These are phyloP conservation scores for Sporisorium scitamineum DNA, from an alignment of 1,284 basidiomycete genomes.

Conservation along the genomic window DNA sequence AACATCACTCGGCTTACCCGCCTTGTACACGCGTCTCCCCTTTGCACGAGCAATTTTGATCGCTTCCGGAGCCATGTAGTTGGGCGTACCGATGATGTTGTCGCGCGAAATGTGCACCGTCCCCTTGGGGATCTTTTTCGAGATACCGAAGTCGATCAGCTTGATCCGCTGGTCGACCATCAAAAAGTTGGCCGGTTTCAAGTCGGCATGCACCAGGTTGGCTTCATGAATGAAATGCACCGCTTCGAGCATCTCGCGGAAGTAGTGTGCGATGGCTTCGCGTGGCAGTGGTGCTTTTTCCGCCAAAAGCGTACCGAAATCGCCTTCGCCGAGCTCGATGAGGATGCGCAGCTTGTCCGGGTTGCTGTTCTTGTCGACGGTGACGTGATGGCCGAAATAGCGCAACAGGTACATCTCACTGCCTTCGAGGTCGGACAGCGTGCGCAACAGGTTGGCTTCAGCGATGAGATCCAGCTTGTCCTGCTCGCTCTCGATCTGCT, in stretches of 20 bases:
- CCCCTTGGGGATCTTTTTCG: conserved; percentile 78
- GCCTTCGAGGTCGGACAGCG: conserved; percentile 55
- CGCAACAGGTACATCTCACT: conserved; percentile 64
- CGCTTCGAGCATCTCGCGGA: conserved; percentile 67
- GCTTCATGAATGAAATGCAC: conserved; percentile 68
- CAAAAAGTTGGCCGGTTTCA: conserved; percentile 75
- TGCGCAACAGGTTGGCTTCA: conserved; percentile 64
- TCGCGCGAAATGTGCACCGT: conserved; percentile 69
- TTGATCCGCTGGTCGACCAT: conserved; percentile 87
- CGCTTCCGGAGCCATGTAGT: conserved; percentile 69
- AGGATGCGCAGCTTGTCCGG: conserved; percentile 64
- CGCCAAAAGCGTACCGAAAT: conserved; percentile 61
- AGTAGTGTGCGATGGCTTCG: conserved; percentile 60
- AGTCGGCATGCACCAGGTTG: conserved; percentile 67
- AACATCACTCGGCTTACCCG: conserved; percentile 75
- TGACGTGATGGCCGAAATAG: conserved; percentile 67
- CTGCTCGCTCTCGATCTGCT: conserved; percentile 63
- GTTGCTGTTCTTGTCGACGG: conserved; percentile 35
- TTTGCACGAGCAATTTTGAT: conserved; percentile 64
- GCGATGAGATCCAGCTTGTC: conserved; percentile 65
- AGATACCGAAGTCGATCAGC: conserved; percentile 96
- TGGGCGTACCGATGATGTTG: conserved; percentile 68
- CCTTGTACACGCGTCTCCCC: conserved; percentile 69
- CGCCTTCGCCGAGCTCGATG: conserved; percentile 66
- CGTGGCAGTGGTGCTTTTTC: conserved; percentile 52